These are phyloP conservation scores for Aureobasidium sp. DNA, from an alignment of 2,329 filamentous ascomycete species.

Conservation along the genomic window DNA sequence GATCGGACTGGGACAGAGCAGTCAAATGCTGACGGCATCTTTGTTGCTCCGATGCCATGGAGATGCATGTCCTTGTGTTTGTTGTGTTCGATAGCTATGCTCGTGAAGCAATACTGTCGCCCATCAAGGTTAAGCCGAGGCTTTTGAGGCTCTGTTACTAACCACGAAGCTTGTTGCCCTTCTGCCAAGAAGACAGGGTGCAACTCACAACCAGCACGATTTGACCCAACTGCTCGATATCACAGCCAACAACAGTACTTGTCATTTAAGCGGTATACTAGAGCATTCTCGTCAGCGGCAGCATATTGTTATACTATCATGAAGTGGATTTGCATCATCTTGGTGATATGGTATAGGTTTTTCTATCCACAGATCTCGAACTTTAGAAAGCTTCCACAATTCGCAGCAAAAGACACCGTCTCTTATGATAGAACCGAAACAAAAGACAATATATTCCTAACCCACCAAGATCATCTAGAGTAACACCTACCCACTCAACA, in stretches of 20 bases:
- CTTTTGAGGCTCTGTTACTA: not conserved
- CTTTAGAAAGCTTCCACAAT: not conserved
- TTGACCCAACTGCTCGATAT: not conserved
- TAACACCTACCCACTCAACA: too few species aligned
- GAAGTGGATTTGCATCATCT: too few species aligned
- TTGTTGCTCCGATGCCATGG: not conserved
- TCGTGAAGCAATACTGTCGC: not conserved
- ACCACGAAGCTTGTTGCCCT: not conserved
- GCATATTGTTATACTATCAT: not conserved
- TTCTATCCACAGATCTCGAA: not conserved
- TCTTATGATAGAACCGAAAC: too few species aligned
- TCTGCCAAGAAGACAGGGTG: not conserved
- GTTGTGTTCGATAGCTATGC: not conserved
- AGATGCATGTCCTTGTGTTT: not conserved
- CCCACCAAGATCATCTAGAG: too few species aligned
- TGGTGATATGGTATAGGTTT: not conserved
- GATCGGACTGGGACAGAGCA: not conserved
- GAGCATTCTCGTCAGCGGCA: not conserved
- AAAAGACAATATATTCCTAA: too few species aligned
- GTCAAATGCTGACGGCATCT: not conserved
- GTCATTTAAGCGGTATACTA: not conserved
- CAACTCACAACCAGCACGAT: not conserved
- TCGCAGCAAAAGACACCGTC: not conserved
- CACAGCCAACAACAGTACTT: not conserved
- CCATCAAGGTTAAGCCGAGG: constrained; percentile 6